Conservation (phyloP, 805 yeast species). For the Schwanniomyces polymorphus region DNA sequence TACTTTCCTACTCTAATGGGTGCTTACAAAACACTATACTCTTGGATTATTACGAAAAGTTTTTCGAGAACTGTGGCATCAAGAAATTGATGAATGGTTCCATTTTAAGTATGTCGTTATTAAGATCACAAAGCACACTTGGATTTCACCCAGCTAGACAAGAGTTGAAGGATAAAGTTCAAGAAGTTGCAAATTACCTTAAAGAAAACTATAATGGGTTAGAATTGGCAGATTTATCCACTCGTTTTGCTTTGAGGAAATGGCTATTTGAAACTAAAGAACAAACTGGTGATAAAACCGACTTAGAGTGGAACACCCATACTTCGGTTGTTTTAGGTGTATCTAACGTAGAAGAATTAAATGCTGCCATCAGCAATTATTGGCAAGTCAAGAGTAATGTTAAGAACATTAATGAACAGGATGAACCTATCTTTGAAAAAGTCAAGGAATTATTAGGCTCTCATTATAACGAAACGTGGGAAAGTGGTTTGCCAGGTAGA, state of each 20-base stretch:
- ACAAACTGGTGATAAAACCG: constrained; percentile 6
- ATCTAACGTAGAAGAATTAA: constrained; percentile 61
- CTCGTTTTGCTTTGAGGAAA: constrained; percentile 65
- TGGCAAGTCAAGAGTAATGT: constrained; percentile 43
- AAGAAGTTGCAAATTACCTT: constrained; percentile 42
- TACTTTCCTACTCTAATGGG: constrained; percentile 78
- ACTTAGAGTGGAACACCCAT: constrained; percentile 20
- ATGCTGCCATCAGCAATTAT: constrained; percentile 60
- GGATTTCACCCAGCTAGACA: constrained; percentile 78
- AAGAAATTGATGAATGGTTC: constrained; percentile 74
- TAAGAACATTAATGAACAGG: constrained; percentile 36
- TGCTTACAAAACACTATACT: constrained; percentile 73
- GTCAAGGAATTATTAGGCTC: constrained; percentile 49
- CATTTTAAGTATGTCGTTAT: constrained; percentile 82
- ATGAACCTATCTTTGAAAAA: constrained; percentile 40
- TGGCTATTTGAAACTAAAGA: constrained; percentile 47
- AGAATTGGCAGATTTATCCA: constrained; percentile 81
- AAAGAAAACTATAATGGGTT: constrained; percentile 33
- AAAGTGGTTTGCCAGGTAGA: constrained; percentile 26
- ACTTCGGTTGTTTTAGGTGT: constrained; percentile 78
- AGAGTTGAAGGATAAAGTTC: constrained; percentile 55
- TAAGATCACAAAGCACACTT: constrained; percentile 66
- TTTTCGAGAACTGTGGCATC: constrained; percentile 55
- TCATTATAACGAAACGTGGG: constrained; percentile 69
- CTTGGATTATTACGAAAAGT: constrained; percentile 45